Evolutionary conservation across 768 basidiomycete genomes (phyloP).

Genomic region (Pholiota molesta): DNA sequence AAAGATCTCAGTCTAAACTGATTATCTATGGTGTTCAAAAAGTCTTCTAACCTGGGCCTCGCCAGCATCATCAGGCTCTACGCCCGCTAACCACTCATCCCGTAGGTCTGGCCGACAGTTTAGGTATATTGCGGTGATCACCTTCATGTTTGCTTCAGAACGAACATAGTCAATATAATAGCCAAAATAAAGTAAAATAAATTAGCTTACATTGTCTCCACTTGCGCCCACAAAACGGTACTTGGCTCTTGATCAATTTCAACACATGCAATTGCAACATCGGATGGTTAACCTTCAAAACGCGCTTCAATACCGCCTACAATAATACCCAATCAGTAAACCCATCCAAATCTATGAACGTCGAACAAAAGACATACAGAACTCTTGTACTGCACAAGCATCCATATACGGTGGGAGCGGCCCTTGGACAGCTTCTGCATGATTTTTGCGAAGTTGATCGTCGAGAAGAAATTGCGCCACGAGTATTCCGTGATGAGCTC

Average conservation of each 20-base stretch:
- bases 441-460: slow-evolving; percentile 96
- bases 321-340: background rate
- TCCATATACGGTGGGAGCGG: slow-evolving; percentile 91
- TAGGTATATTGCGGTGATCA: slow-evolving; percentile 97
- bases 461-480: slow-evolving; percentile 97
- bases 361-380: slow-evolving; percentile 59
- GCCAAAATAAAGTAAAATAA: slow-evolving; percentile 5
- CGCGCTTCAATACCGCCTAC: slow-evolving; percentile 93
- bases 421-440: slow-evolving; percentile 98
- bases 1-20: background rate
- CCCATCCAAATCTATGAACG: background rate
- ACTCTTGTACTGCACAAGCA: slow-evolving; percentile 98
- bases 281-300: slow-evolving; percentile 91
- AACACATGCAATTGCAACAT: slow-evolving; percentile 92
- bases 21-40: background rate
- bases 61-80: slow-evolving; percentile 88
- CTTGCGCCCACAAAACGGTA: slow-evolving; percentile 96
- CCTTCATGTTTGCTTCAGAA: slow-evolving; percentile 93
- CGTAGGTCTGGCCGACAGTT: slow-evolving; percentile 96
- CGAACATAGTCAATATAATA: slow-evolving; percentile 9
- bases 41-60: slow-evolving; percentile 77
- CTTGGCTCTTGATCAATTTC: slow-evolving; percentile 98
- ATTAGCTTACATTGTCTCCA: slow-evolving; percentile 86
- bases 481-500: slow-evolving; percentile 94
- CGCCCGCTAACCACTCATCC: slow-evolving; percentile 96